These are phyloP conservation scores for Chlamydomonas schloesseri DNA, from an alignment of 139 green algal species.

Conservation along the genomic window DNA sequence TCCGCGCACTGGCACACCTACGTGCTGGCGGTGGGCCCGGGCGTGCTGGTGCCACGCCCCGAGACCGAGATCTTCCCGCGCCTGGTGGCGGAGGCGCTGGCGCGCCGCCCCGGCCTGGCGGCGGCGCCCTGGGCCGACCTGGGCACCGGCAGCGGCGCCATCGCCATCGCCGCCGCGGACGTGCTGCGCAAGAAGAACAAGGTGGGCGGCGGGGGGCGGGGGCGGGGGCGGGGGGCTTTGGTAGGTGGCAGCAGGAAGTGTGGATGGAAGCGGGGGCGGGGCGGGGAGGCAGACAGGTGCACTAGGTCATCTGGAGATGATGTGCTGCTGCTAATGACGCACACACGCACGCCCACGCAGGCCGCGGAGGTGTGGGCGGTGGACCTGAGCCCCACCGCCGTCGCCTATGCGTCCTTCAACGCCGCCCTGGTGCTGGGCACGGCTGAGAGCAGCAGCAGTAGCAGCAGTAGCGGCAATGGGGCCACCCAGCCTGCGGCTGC, in stretches of 20 bases:
- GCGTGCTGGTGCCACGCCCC: constrained; percentile 92
- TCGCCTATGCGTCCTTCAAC: constrained; percentile 73
- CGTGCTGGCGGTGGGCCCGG: constrained; percentile 81
- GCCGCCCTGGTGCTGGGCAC: constrained; percentile 28
- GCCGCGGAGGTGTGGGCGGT: constrained; percentile 73
- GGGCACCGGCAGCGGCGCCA: constrained; percentile 92
- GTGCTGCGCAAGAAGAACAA: constrained; percentile 57
- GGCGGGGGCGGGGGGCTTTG: not conserved
- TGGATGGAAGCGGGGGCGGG: no score
- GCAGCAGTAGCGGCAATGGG: not conserved
- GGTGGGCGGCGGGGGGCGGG: constrained; percentile 5
- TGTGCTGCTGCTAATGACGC: no score
- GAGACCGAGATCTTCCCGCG: constrained; percentile 91
- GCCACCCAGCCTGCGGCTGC: not conserved
- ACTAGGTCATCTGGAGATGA: no score
- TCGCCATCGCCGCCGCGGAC: constrained; percentile 81
- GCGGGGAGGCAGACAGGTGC: no score
- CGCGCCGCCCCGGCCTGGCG: constrained; percentile 39
- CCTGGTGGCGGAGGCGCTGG: constrained; percentile 58
- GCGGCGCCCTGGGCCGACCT: constrained; percentile 85
- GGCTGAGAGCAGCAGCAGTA: not conserved
- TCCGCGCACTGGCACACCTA: constrained; percentile 89
- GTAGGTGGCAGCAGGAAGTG: not conserved
- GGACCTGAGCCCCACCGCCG: constrained; percentile 69
- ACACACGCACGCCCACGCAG: no score